phyloP scores from a whole-genome alignment of 768 basidiomycete genomes.

The Strobilomyces echinocephalus region DNA sequence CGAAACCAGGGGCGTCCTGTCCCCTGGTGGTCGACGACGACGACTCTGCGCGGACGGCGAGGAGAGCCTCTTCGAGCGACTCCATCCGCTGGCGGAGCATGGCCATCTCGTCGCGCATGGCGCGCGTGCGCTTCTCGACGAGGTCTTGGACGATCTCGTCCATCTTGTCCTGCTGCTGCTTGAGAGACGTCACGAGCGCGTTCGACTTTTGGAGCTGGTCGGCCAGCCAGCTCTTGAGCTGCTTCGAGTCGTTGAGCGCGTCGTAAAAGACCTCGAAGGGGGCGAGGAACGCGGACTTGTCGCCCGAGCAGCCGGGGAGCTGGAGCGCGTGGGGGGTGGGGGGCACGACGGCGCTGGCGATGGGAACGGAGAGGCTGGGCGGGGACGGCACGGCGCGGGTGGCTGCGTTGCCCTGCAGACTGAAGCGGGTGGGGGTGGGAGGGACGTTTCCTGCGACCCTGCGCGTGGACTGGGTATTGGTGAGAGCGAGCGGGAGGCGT shows the following conservation, averaged over 20 bases:
- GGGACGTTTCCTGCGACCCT: conserved; percentile 60
- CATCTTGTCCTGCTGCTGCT: conserved; percentile 60
- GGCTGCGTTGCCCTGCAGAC: conserved; percentile 35
- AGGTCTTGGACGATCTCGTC: conserved; percentile 53
- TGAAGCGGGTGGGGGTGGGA: conserved; percentile 65
- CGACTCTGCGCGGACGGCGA: conserved; percentile 23
- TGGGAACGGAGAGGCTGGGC: conserved; percentile 61
- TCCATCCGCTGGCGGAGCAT: conserved; percentile 60
- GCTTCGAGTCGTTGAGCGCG: conserved; percentile 72
- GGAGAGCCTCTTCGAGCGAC: conserved; percentile 55
- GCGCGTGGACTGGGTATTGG: conserved; percentile 42
- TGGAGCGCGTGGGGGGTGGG: conserved; percentile 66
- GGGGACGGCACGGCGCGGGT: conserved; percentile 41
- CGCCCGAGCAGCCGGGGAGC: conserved; percentile 53
- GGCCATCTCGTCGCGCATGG: conserved; percentile 58
- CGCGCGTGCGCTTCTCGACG: conserved; percentile 57
- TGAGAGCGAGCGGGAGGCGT: conserved; percentile 50
- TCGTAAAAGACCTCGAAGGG: conserved; percentile 86
- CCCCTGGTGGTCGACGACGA: conserved; percentile 11
- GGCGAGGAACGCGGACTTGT: conserved; percentile 73
- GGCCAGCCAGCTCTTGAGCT: conserved; percentile 70
- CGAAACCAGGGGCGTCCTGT: conserved; percentile 13
- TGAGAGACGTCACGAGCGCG: conserved; percentile 45
- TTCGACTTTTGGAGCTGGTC: conserved; percentile 69
- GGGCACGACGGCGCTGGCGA: conserved; percentile 59